Conservation (phyloP, 352 stramenopile genomes). For the Phytophthora macrochlamydospora region DNA sequence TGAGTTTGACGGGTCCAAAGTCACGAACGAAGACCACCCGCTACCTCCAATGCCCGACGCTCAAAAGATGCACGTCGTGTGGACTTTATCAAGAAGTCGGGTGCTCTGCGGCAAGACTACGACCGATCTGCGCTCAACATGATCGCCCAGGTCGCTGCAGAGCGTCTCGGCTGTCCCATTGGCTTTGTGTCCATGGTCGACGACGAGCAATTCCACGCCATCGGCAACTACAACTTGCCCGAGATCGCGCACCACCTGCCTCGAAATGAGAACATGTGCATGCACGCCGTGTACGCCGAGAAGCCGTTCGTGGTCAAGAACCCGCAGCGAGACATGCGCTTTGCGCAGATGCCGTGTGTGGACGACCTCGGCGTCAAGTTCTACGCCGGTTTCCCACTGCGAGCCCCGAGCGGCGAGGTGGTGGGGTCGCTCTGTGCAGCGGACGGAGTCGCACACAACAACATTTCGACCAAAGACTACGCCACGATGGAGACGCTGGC, state of each 20-base stretch:
- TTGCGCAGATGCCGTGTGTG: slow-evolving; percentile 55
- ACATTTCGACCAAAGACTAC: slow-evolving; percentile 70
- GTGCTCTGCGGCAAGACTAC: slow-evolving; percentile 45
- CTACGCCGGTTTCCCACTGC: slow-evolving; percentile 66
- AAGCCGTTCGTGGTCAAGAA: slow-evolving; percentile 70
- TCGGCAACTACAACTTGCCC: slow-evolving; percentile 51
- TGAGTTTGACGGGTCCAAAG: slow-evolving; percentile 42
- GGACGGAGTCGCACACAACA: slow-evolving; percentile 47
- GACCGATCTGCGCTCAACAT: slow-evolving; percentile 57
- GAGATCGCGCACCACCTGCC: slow-evolving; percentile 32
- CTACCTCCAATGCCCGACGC: slow-evolving; percentile 44
- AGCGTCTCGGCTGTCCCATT: slow-evolving; percentile 57
- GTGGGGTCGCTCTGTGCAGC: slow-evolving; percentile 51
- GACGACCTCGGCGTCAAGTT: slow-evolving; percentile 58
- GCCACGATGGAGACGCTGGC: slow-evolving; percentile 67
- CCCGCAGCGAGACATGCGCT: slow-evolving; percentile 66
- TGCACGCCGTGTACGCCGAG: slow-evolving; percentile 63
- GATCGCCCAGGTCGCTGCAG: slow-evolving; percentile 57
- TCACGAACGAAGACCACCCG: slow-evolving; percentile 44
- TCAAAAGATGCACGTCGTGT: slow-evolving; percentile 47
- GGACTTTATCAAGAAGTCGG: slow-evolving; percentile 48
- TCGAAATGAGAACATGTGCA: slow-evolving; percentile 63
- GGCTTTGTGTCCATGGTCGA: slow-evolving; percentile 69
- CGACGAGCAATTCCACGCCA: slow-evolving; percentile 49
- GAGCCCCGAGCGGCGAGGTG: slow-evolving; percentile 49